phyloP scores from a whole-genome alignment of 164 flowering plant genomes.

The Echeveria elegans region DNA sequence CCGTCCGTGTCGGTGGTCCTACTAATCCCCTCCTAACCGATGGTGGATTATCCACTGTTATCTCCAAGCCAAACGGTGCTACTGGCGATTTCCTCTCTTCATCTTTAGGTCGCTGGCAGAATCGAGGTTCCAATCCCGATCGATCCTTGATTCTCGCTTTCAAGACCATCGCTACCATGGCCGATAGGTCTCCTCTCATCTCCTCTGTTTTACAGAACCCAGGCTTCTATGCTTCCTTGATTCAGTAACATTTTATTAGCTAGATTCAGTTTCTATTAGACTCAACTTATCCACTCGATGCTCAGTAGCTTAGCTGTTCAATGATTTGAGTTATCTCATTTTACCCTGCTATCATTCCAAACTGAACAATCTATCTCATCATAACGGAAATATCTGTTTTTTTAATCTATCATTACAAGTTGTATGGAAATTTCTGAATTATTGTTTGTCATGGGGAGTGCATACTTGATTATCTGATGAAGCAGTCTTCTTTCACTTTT shows the following conservation, averaged over 20 bases:
- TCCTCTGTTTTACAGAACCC: too few species aligned
- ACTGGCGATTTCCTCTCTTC: slow-evolving; percentile 38
- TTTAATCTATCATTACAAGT: too few species aligned
- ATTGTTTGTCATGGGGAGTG: not conserved
- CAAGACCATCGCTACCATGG: slow-evolving; percentile 43
- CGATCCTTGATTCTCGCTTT: slow-evolving; percentile 34
- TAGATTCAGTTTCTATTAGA: too few species aligned
- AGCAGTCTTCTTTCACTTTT: too few species aligned
- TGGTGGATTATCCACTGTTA: slow-evolving; percentile 43
- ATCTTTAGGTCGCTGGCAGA: slow-evolving; percentile 42
- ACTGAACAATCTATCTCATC: too few species aligned
- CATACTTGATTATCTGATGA: not conserved
- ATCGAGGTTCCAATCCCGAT: slow-evolving; percentile 41
- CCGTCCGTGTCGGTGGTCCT: slow-evolving; percentile 42
- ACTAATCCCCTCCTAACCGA: slow-evolving; percentile 38
- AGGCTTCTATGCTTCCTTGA: not conserved
- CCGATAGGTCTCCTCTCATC: slow-evolving; percentile 26
- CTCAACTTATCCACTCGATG: too few species aligned
- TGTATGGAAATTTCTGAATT: too few species aligned
- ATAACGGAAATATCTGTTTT: too few species aligned
- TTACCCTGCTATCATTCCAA: too few species aligned
- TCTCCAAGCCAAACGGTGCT: slow-evolving; percentile 43
- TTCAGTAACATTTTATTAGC: not conserved
- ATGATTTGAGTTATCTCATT: too few species aligned
- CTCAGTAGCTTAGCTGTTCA: too few species aligned